phyloP scores from a whole-genome alignment of 371 early-diverging fungal species.

The Mortierella sp. region DNA sequence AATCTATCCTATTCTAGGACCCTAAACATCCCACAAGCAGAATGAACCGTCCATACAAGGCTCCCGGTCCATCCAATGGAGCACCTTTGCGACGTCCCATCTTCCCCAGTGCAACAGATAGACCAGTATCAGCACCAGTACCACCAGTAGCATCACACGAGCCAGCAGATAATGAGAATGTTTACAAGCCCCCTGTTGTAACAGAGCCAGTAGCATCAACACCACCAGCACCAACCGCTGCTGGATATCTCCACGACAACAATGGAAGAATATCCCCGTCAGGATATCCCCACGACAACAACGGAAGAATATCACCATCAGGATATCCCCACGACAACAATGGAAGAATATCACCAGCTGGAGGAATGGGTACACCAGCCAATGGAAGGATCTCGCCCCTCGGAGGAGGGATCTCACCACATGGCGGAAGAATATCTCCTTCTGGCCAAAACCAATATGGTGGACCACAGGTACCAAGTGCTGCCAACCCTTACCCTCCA shows the following conservation, averaged over 20 bases:
- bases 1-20: slow-evolving; percentile 21
- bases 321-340: not conserved
- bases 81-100: slow-evolving; percentile 30
- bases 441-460: slow-evolving; percentile 15
- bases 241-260: not conserved
- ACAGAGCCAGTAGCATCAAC: slow-evolving; percentile 8
- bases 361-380: not conserved
- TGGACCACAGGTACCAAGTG: not conserved
- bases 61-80: slow-evolving; percentile 15
- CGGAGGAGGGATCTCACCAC: not conserved
- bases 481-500: slow-evolving; percentile 12
- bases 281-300: not conserved
- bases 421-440: slow-evolving; percentile 30
- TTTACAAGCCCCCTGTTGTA: slow-evolving; percentile 25
- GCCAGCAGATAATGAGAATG: not conserved
- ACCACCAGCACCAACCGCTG: slow-evolving; percentile 4
- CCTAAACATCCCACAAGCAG: slow-evolving; percentile 33
- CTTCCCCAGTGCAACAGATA: slow-evolving; percentile 8
- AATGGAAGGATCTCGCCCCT: not conserved
- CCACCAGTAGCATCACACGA: not conserved
- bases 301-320: slow-evolving; percentile 1
- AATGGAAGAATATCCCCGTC: slow-evolving; percentile 1
- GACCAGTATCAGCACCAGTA: not conserved
- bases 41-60: slow-evolving; percentile 16
- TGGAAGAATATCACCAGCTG: slow-evolving; percentile 2